Percentiles rank a stretch among this genome's conserved stretches.
Evolutionary conservation across 2,329 filamentous ascomycete species (phyloP).

Genomic region (Monilinia aucupariae): DNA sequence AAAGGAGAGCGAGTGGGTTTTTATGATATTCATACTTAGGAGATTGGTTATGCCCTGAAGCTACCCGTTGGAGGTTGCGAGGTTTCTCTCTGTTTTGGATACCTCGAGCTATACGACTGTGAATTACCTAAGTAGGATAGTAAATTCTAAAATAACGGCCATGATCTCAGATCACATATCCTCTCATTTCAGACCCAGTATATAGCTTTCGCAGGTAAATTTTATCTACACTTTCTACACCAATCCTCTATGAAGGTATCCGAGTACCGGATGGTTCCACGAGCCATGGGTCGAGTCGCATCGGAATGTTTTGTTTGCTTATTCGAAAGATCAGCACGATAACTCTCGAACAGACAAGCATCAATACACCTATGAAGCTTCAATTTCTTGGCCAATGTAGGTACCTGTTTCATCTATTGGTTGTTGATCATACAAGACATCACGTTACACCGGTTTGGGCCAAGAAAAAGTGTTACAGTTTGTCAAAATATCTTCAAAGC

Average conservation of each 20-base stretch:
- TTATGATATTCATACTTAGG: too few species aligned
- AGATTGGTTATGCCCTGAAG: too few species aligned
- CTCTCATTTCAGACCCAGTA: too few species aligned
- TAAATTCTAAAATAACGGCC: too few species aligned
- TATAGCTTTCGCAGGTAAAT: too few species aligned
- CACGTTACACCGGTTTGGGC: neutral
- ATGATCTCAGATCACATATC: too few species aligned
- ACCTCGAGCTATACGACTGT: too few species aligned
- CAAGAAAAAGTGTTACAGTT: slow-evolving; percentile 5
- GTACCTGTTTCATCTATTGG: neutral
- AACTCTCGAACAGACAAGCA: neutral
- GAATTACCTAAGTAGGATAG: too few species aligned
- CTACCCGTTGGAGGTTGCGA: too few species aligned
- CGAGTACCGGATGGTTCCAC: neutral
- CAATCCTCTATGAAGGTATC: neutral
- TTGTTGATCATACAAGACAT: neutral
- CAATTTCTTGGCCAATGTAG: neutral
- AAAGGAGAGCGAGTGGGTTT: too few species aligned
- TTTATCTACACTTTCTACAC: neutral
- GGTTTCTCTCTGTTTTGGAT: too few species aligned
- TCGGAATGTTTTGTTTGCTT: slow-evolving; percentile 8
- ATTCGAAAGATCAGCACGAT: neutral
- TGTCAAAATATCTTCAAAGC: slow-evolving; percentile 5
- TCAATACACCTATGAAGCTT: neutral
- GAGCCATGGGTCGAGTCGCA: neutral